Evolutionary conservation across 1,284 basidiomycete species (phyloP).

Genomic region (Tylopilus orsonianus): DNA sequence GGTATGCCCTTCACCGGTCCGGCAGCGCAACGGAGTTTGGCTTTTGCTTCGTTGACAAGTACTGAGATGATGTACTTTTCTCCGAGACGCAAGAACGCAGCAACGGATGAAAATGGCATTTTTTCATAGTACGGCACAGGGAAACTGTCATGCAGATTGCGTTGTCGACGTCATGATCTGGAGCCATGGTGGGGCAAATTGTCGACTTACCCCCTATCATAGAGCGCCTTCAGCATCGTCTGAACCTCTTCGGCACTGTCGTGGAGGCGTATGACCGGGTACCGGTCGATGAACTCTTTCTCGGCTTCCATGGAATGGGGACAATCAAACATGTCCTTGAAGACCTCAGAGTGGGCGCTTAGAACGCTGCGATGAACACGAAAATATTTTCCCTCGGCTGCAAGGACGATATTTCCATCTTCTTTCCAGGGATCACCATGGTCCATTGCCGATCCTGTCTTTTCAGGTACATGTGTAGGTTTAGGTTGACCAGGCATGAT

Average conservation of each 20-base stretch:
- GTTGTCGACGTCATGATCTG: neutral
- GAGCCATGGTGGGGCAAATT: too few species aligned
- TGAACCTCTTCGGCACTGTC: constrained; percentile 11
- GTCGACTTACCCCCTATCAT: constrained; percentile 18
- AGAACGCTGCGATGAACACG: constrained; percentile 15
- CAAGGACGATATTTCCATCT: constrained; percentile 13
- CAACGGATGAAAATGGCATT: neutral
- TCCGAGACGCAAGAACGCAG: constrained; percentile 13
- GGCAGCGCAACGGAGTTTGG: constrained; percentile 1
- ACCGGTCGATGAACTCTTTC: constrained; percentile 4
- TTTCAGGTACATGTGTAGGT: neutral
- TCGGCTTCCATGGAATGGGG: neutral
- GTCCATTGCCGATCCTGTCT: neutral
- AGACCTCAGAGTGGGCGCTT: constrained; percentile 9
- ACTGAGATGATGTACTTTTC: constrained; percentile 17
- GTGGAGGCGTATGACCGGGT: constrained; percentile 12
- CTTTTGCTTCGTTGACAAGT: constrained; percentile 10
- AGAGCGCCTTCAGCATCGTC: constrained; percentile 11
- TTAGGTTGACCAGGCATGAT: too few species aligned
- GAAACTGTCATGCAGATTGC: constrained; percentile 1
- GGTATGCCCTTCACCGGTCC: too few species aligned
- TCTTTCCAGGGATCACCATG: constrained; percentile 8
- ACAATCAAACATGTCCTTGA: constrained; percentile 13
- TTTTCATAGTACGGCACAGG: neutral
- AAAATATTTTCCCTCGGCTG: constrained; percentile 11